These are phyloP conservation scores for Maudiozyma barnettii DNA, from an alignment of 805 yeast genomes.

Conservation along the genomic window DNA sequence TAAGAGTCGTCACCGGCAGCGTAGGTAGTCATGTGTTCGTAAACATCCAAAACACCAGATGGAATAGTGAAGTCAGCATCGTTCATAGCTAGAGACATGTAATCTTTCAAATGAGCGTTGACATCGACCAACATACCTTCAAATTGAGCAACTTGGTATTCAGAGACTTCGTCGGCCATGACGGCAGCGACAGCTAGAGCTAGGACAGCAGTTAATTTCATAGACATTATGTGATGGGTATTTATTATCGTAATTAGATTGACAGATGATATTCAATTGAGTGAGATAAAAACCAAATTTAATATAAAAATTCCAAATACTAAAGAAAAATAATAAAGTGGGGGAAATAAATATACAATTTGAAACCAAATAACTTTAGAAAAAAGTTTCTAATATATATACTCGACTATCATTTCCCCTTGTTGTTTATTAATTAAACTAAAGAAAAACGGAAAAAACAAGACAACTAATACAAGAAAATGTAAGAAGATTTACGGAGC, in stretches of 20 bases:
- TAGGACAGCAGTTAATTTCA: constrained; percentile 11
- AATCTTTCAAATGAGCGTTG: constrained; percentile 13
- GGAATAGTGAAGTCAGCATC: constrained; percentile 13
- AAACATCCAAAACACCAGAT: constrained; percentile 17
- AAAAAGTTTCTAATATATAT: too few species aligned
- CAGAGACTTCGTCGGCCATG: constrained; percentile 6
- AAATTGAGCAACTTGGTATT: constrained; percentile 16
- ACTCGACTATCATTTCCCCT: too few species aligned
- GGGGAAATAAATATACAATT: too few species aligned
- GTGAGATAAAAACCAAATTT: not conserved
- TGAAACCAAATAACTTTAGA: too few species aligned
- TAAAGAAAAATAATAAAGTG: too few species aligned
- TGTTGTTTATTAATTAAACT: not conserved
- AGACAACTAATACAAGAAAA: not conserved
- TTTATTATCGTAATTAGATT: not conserved
- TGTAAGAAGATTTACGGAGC: too few species aligned
- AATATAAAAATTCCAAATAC: too few species aligned
- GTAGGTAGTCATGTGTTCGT: constrained; percentile 24
- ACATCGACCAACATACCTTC: constrained; percentile 19
- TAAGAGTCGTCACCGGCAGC: constrained; percentile 26
- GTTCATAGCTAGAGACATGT: constrained; percentile 16
- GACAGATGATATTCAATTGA: not conserved
- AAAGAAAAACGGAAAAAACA: not conserved
- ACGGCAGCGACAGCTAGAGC: constrained; percentile 15
- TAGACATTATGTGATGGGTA: constrained; percentile 1